phyloP scores from a whole-genome alignment of 371 early-diverging fungal genomes.

The Mortierella sp. region DNA sequence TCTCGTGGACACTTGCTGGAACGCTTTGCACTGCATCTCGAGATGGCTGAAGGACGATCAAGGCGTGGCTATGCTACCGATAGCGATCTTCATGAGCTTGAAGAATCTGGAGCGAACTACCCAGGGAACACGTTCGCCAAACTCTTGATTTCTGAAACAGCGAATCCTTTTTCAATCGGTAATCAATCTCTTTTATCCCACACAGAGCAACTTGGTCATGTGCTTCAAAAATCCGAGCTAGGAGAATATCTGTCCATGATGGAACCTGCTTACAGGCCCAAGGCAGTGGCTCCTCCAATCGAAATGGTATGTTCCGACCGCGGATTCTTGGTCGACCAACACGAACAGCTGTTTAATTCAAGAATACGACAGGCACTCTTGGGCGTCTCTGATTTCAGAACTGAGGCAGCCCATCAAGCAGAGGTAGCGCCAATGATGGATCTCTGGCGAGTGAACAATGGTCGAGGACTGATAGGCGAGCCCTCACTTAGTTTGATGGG shows the following conservation, averaged over 20 bases:
- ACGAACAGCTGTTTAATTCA: slow-evolving; percentile 64
- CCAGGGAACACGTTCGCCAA: slow-evolving; percentile 62
- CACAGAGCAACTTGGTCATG: slow-evolving; percentile 31
- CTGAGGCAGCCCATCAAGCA: slow-evolving; percentile 25
- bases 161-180: slow-evolving; percentile 42
- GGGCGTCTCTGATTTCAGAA: slow-evolving; percentile 58
- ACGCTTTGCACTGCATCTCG: slow-evolving; percentile 65
- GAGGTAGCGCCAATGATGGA: slow-evolving; percentile 38
- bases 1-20: slow-evolving; percentile 64
- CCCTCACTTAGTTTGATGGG: slow-evolving; percentile 39
- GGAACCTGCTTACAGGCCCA: slow-evolving; percentile 55
- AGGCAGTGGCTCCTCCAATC: slow-evolving; percentile 76
- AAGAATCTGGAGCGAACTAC: background rate
- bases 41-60: slow-evolving; percentile 55
- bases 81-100: slow-evolving; percentile 9
- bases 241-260: slow-evolving; percentile 44
- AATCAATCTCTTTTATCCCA: slow-evolving; percentile 25
- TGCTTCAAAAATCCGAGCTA: slow-evolving; percentile 30
- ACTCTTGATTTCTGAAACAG: slow-evolving; percentile 60
- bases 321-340: slow-evolving; percentile 71
- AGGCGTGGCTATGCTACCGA: slow-evolving; percentile 57
- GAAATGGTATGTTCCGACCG: slow-evolving; percentile 75
- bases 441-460: slow-evolving; percentile 41
- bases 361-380: slow-evolving; percentile 63
- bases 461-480: slow-evolving; percentile 54